Evolutionary conservation across 192 early-diverging fungal genomes (phyloP), one percentile per base, ranked within the genome.

Genomic region (Entomortierella chlamydospora): DNA sequence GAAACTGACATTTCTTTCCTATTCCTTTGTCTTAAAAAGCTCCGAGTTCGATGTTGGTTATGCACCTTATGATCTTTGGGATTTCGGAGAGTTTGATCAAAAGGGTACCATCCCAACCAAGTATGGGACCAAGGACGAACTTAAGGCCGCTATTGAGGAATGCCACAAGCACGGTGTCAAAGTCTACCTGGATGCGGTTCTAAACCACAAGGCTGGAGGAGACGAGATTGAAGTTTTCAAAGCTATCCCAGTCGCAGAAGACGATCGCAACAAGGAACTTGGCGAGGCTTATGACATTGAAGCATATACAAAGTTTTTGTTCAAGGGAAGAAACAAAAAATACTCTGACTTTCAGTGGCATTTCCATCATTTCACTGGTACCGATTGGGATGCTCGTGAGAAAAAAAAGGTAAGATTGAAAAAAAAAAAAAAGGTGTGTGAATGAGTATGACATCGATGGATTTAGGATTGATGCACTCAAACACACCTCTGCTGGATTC

Each of bases 31-130:
- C 23, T 43, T 41, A 15, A 26, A 25, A 61, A 61, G 53, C 56
- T 73, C 82, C 10, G 50, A 53, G 26, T 53, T 60, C 28, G 72
- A 81, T 73, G 81, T 82, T 20, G 85, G 85, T 12, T 86, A 86
- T 59, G 83, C 69, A 20, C 42, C 54, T 12, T 86, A 86, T 57
- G 85, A 86, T 59, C 67, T 86, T n/a, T 86, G 82, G 82, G 85
- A 86, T 51, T 56, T 86, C 41, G 85, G 85, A 5, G 82, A 86
- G 33, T 86, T 84, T 57, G 80, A 86, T 49, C 85, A 86, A 45
- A 86, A 86, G 47, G 76, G 74, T n/a, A 70, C 70, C 0, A 56
- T 83, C n/a, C 60, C 80, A 7, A 86, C 85, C 26, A 86, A 86
- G 55, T 86, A 84, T 39, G 85, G 85, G 15, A 83, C 85, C 41